Base-by-base conservation (phyloP, 352 stramenopile species). In the Aphanomyces euteiches region DNA sequence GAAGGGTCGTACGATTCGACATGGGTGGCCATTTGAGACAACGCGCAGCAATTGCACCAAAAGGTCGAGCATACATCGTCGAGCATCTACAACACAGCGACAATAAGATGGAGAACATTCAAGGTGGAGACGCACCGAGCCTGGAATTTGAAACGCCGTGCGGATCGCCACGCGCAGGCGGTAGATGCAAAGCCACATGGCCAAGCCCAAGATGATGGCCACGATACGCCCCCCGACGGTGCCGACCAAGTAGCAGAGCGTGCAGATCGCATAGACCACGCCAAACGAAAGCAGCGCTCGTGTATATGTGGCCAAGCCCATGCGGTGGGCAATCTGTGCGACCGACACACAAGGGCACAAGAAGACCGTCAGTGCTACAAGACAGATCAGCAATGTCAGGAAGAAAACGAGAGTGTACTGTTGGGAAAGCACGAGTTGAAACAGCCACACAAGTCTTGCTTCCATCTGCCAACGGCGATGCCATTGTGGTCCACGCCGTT, bases 341-440 rank as follows among this genome's bases (percentile, higher is more conserved):
- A 85, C 19, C 17, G 78, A 77, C 50, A 87, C 77, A 54, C 79
- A 88, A 4, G 79, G 77, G 17, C 73, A 82, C 7, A 74, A 73
- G 7, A 69, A 76, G 43, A 78, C 74, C 77, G 83, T 82, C 56
- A 76, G 75, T 66, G 79, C 79, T 61, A 61, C 17, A 39, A 61
- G 13, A 10, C 8, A 17, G 8, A 58, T 12, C 7, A 13, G 50
- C 36, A 21, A 58, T 17, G 8, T 37, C 54, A 41, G 5, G 28
- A 37, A 13, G 19, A 41, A 61, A 37, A n/a, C n/a, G 6, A 41
- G 36, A 37, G 17, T 5, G 54, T 61, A 61, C 54, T 61, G 54
- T 88, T 88, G 50, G 80, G 80, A 56, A 83, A 66, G 59, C 76
- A 68, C 57, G 81, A 78, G 39, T 77, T 53, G 53, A 78, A 75